Evolutionary conservation across 306 rosid species (phyloP), one percentile per base, ranked within the genome.

Genomic region (Malus sylvestris): DNA sequence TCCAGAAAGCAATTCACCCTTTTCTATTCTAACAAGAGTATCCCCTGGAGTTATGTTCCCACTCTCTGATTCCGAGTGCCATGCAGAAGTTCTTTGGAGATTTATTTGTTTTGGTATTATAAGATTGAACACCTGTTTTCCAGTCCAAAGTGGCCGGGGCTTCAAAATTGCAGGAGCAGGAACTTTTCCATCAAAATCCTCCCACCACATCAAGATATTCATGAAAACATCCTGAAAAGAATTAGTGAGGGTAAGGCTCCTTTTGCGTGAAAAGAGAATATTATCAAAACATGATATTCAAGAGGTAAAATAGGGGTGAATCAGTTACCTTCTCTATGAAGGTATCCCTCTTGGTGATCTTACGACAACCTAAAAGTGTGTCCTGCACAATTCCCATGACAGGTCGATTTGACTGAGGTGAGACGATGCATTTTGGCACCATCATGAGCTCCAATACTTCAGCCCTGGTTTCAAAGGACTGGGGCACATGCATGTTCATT

Each of bases 161-260:
- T 95, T 95, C 85, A 90, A 86, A 80, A 95, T 91, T 65, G 98
- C 75, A 60, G 99, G 99, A 76, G 98, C 86, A 30, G 99, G 99
- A 75, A 95, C 87, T 83, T 95, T 92, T 70, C 99, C 97, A 53
- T 95, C 99, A 87, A 92, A 95, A 82, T 95, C 99, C 82, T 95
- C 99, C 99, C 99, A 95, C 99, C 99, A 95, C 99, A 95, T 95
- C 91, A 95, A 85, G 75, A 89, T 95, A 85, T 95, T 95, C 99
- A 95, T 95, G 70, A 95, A 92, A 83, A 92, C 99, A 81, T 95
- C 99, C 99, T 95, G 88, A 70, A 84, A 79, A 75, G 67, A 51
- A 72, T 55, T 25, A 68, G 4, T 49, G 6, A 76, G 32, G 27
- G 66, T 86, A 53, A 89, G 79, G 71, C 65, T 79, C 78, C 65